Percentiles rank a stretch among this genome's conserved stretches.
These are phyloP conservation scores for Apodospora peruviana DNA, from an alignment of 495 filamentous ascomycete genomes.

Conservation along the genomic window DNA sequence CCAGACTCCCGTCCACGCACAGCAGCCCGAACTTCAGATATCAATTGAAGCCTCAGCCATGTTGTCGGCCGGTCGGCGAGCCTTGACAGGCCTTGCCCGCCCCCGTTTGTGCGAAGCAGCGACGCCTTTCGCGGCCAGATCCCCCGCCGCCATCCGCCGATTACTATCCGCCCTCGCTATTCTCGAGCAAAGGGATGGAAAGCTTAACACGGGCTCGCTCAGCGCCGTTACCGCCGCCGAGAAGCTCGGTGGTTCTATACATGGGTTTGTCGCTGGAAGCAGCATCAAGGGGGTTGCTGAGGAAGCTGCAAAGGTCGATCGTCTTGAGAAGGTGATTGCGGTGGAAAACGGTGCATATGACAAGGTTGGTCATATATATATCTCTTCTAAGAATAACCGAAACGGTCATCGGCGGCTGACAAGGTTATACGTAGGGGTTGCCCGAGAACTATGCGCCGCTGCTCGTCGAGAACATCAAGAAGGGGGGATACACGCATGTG, in stretches of 20 bases:
- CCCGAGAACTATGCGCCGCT: constrained; percentile 94
- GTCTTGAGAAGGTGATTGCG: constrained; percentile 82
- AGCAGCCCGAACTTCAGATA: not conserved
- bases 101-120: constrained; percentile 17
- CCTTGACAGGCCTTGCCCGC: constrained; percentile 24
- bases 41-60: constrained; percentile 17
- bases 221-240: constrained; percentile 81
- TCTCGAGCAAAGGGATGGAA: constrained; percentile 88
- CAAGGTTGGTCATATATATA: constrained; percentile 65
- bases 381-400: too few relatives aligned
- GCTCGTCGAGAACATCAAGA: constrained; percentile 92
- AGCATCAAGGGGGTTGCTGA: constrained; percentile 74
- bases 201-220: constrained; percentile 75
- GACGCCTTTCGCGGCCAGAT: constrained; percentile 18
- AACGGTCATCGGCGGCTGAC: too few relatives aligned
- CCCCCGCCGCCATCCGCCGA: constrained; percentile 51
- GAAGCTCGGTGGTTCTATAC: constrained; percentile 79
- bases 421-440: constrained; percentile 54
- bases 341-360: constrained; percentile 89
- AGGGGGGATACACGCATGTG: constrained; percentile 85
- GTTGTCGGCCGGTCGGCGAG: constrained; percentile 22
- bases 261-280: constrained; percentile 82
- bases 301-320: constrained; percentile 82
- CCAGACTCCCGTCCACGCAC: not conserved
- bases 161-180: constrained; percentile 84